These are phyloP conservation scores for Basipetospora chlamydospora DNA, from an alignment of 2,329 filamentous ascomycete species.

Conservation along the genomic window DNA sequence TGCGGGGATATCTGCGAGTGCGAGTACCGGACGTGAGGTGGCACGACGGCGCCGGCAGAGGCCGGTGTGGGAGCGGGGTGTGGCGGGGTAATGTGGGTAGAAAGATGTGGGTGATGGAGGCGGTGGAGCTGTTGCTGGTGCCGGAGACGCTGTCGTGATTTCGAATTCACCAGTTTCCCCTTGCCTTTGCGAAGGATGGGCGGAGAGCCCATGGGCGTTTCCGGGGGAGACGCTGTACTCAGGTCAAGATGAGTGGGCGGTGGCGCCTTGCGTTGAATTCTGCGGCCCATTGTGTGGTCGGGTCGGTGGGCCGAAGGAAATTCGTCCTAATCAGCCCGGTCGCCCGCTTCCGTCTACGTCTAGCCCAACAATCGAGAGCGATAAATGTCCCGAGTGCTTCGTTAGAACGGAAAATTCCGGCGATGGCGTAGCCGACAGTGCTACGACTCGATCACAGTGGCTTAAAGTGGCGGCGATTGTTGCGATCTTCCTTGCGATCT, in stretches of 20 bases:
- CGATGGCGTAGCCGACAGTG: no score
- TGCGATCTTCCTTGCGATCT: not conserved
- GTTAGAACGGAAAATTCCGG: no score
- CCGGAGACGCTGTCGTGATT: not conserved
- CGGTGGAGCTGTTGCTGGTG: not conserved
- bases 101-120: not conserved
- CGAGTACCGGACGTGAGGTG: not conserved
- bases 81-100: not conserved
- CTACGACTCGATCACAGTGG: no score
- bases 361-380: no score
- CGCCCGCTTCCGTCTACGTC: no score
- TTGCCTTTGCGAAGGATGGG: not conserved
- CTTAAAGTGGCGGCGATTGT: not conserved
- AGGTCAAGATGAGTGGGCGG: constrained; percentile 1
- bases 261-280: not conserved
- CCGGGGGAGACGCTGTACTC: constrained; percentile 5
- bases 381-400: no score
- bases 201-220: constrained; percentile 6
- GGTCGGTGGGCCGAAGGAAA: no score
- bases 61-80: constrained; percentile 1
- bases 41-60: not conserved
- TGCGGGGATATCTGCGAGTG: constrained; percentile 2
- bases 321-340: no score
- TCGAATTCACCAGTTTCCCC: not conserved
- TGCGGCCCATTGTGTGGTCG: constrained; percentile 3